Percentiles rank a stretch among this genome's conserved stretches.
Evolutionary conservation across 257 asterid species (phyloP).

Genomic region (Fraxinus americana): DNA sequence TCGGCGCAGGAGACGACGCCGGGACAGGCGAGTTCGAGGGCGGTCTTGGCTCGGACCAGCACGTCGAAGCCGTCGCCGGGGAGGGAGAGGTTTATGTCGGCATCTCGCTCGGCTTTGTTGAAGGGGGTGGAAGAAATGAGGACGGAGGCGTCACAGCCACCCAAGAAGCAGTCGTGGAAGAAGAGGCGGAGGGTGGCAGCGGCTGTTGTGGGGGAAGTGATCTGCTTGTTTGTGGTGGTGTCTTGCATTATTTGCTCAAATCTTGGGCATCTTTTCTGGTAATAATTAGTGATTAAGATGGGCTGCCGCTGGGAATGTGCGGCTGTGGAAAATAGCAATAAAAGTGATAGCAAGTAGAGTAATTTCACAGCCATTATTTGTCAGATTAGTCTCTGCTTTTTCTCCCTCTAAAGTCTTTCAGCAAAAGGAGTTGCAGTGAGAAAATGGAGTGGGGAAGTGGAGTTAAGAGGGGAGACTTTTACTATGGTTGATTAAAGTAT

Average conservation of each 20-base stretch:
- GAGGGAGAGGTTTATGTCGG: slow-evolving; percentile 87
- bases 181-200: slow-evolving; percentile 92
- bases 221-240: slow-evolving; percentile 79
- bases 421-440: slow-evolving; percentile 14
- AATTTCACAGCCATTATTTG: slow-evolving; percentile 33
- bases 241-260: slow-evolving; percentile 75
- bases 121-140: slow-evolving; percentile 77
- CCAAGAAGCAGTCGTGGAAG: slow-evolving; percentile 88
- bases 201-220: slow-evolving; percentile 93
- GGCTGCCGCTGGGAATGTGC: slow-evolving; percentile 26
- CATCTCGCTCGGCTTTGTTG: slow-evolving; percentile 84
- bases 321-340: slow-evolving; percentile 27
- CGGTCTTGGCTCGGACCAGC: slow-evolving; percentile 87
- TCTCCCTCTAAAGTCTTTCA: slow-evolving; percentile 17
- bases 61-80: slow-evolving; percentile 98
- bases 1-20: slow-evolving; percentile 92
- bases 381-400: neutral
- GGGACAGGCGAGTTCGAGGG: slow-evolving; percentile 82
- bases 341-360: slow-evolving; percentile 29
- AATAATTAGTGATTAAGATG: slow-evolving; percentile 44
- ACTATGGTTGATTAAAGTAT: neutral
- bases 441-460: neutral
- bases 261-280: slow-evolving; percentile 61
- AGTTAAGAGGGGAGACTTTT: slow-evolving; percentile 1
- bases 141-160: slow-evolving; percentile 91